Evolutionary conservation across 2,329 filamentous ascomycete species (phyloP).

Genomic region (Phyllosticta citriasiana): DNA sequence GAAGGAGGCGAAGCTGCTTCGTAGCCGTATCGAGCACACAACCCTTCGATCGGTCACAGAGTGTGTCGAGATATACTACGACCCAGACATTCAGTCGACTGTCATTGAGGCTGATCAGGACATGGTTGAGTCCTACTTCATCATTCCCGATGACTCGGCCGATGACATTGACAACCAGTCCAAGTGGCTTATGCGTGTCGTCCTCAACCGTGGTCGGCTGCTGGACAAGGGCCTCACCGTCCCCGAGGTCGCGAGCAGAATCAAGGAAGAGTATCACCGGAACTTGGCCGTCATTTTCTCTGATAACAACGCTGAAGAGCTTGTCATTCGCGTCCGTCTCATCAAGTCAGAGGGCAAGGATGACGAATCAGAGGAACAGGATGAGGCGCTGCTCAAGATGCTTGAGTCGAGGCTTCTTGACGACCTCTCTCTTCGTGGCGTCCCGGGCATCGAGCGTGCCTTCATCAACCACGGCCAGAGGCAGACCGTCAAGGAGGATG

Average conservation of each 20-base stretch:
- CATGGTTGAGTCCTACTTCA: constrained; percentile 94
- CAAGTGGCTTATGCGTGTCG: constrained; percentile 88
- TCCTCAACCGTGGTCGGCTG: constrained; percentile 85
- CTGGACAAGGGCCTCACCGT: constrained; percentile 90
- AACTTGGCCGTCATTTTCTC: constrained; percentile 92
- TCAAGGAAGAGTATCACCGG: constrained; percentile 77
- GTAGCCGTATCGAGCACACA: constrained; percentile 88
- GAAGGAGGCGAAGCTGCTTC: constrained; percentile 65
- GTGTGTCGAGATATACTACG: constrained; percentile 93
- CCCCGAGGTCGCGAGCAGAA: constrained; percentile 77
- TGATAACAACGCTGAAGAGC: constrained; percentile 93
- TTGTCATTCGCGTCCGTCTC: constrained; percentile 85
- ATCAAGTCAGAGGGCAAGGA: constrained; percentile 52
- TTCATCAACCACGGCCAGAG: constrained; percentile 58
- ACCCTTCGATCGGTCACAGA: constrained; percentile 85
- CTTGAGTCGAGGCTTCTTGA: constrained; percentile 87
- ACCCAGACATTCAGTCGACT: constrained; percentile 78
- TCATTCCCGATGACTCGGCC: constrained; percentile 77
- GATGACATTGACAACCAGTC: constrained; percentile 58
- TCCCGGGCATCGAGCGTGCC: constrained; percentile 76
- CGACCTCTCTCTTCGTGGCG: constrained; percentile 81
- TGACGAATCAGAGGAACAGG: constrained; percentile 66
- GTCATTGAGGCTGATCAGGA: constrained; percentile 80
- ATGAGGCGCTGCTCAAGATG: constrained; percentile 70
- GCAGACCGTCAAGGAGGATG: constrained; percentile 55